phyloP scores from a whole-genome alignment of 768 basidiomycete species.

The Lactarius sanguifluus region DNA sequence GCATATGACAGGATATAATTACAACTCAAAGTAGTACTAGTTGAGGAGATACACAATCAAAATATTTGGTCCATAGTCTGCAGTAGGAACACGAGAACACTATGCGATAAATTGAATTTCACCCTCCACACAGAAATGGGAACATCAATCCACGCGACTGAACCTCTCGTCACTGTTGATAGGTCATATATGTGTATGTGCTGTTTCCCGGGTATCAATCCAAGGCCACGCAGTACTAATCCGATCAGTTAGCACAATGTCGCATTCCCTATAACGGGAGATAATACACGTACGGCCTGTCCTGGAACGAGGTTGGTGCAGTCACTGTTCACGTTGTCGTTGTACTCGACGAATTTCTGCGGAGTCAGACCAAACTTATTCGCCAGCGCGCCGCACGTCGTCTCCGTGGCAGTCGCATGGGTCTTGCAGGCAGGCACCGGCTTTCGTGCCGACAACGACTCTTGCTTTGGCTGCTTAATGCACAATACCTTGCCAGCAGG shows the following conservation, averaged over 20 bases:
- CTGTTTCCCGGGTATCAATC: constrained; percentile 3
- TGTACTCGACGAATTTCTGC: constrained; percentile 7
- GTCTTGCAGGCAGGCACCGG: constrained; percentile 14
- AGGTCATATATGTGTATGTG: background rate
- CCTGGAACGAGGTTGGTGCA: constrained; percentile 19
- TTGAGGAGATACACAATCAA: too few species aligned
- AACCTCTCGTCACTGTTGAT: background rate
- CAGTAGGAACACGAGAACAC: background rate
- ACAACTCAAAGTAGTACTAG: too few species aligned
- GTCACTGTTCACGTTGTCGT: constrained; percentile 12
- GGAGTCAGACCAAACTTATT: background rate
- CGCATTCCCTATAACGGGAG: too few species aligned
- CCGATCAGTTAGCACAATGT: background rate
- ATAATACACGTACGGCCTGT: constrained; percentile 7
- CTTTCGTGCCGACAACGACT: too few species aligned
- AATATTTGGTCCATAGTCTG: too few species aligned
- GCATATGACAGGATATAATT: too few species aligned
- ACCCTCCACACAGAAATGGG: background rate
- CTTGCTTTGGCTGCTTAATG: background rate
- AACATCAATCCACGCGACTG: background rate
- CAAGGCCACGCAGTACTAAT: constrained; percentile 19
- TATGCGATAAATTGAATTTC: background rate
- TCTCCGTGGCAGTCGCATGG: constrained; percentile 13
- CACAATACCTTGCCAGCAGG: background rate
- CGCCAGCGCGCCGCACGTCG: constrained; percentile 7